Evolutionary conservation across 768 basidiomycete species (phyloP).

Genomic region (Psilocybe sp.): DNA sequence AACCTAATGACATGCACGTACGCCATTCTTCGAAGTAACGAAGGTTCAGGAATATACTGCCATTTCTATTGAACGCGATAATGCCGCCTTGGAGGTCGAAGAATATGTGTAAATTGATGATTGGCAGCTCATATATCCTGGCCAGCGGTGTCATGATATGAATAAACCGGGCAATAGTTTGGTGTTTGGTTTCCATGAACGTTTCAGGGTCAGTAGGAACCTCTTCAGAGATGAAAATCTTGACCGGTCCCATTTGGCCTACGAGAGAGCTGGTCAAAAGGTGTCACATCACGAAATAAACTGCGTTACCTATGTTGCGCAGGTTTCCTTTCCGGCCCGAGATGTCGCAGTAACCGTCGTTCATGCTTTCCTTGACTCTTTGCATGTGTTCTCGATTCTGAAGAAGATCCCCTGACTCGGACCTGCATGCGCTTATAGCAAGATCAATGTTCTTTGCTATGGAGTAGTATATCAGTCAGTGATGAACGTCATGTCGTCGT

Average conservation of each 20-base stretch:
- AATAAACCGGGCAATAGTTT: conserved; percentile 69
- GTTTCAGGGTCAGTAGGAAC: conserved; percentile 41
- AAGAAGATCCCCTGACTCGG: conserved; percentile 61
- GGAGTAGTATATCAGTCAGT: conserved; percentile 11
- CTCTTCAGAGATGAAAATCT: conserved; percentile 64
- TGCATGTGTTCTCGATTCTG: conserved; percentile 68
- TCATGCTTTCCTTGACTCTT: conserved; percentile 67
- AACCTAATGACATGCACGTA: conserved; percentile 38
- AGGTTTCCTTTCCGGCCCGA: conserved; percentile 64
- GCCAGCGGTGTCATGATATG: conserved; percentile 64
- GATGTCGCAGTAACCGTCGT: conserved; percentile 82
- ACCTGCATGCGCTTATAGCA: conserved; percentile 70
- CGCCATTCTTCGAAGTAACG: conserved; percentile 87
- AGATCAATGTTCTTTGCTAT: conserved; percentile 64
- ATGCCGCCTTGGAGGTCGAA: conserved; percentile 75
- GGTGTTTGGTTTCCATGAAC: conserved; percentile 52
- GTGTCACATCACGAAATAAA: neutral
- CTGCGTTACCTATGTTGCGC: conserved; percentile 50
- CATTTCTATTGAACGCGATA: conserved; percentile 92
- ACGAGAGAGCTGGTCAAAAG: conserved; percentile 2
- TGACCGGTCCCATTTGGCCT: conserved; percentile 64
- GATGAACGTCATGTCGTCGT: neutral
- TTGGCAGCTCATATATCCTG: conserved; percentile 70
- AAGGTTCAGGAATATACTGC: conserved; percentile 85
- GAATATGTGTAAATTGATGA: conserved; percentile 80